phyloP scores from a whole-genome alignment of 768 basidiomycete genomes.

The Phaeotremella skinneri region DNA sequence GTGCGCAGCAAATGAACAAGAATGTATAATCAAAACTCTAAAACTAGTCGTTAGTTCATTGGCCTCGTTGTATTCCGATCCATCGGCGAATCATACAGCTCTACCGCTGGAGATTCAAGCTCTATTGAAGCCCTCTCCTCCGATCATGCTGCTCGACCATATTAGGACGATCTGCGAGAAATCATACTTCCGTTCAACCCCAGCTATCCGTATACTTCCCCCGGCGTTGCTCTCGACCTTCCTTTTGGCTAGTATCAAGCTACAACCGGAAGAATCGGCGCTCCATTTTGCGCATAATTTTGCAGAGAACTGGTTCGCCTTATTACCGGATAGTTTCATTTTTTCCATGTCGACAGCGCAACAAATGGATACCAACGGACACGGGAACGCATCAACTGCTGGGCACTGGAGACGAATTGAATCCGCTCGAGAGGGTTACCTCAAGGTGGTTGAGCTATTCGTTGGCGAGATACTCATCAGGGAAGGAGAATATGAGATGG shows the following conservation, averaged over 20 bases:
- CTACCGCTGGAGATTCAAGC: slow-evolving; percentile 12
- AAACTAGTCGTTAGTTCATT: slow-evolving; percentile 36
- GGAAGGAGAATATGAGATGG: slow-evolving; percentile 47
- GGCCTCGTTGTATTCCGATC: slow-evolving; percentile 39
- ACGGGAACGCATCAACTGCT: neutral
- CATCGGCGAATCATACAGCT: slow-evolving; percentile 14
- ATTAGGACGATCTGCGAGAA: slow-evolving; percentile 9
- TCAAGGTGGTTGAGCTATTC: slow-evolving; percentile 44
- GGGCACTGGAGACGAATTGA: slow-evolving; percentile 26
- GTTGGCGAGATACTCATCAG: slow-evolving; percentile 38
- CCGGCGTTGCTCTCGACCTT: slow-evolving; percentile 39
- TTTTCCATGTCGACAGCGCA: slow-evolving; percentile 15
- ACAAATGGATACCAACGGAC: neutral
- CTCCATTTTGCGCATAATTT: slow-evolving; percentile 29
- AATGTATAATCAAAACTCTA: slow-evolving; percentile 35
- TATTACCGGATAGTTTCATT: slow-evolving; percentile 32
- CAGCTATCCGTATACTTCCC: slow-evolving; percentile 17
- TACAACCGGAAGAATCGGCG: slow-evolving; percentile 20
- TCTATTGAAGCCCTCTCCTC: slow-evolving; percentile 22
- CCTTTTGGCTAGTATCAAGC: slow-evolving; percentile 36
- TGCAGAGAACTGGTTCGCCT: slow-evolving; percentile 34
- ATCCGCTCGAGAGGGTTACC: slow-evolving; percentile 36
- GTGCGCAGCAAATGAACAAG: slow-evolving; percentile 3
- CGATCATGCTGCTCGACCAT: slow-evolving; percentile 18
- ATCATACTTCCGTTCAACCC: slow-evolving; percentile 3